phyloP scores from a whole-genome alignment of 2,329 filamentous ascomycete species.

The Celoporthe dispersa region DNA sequence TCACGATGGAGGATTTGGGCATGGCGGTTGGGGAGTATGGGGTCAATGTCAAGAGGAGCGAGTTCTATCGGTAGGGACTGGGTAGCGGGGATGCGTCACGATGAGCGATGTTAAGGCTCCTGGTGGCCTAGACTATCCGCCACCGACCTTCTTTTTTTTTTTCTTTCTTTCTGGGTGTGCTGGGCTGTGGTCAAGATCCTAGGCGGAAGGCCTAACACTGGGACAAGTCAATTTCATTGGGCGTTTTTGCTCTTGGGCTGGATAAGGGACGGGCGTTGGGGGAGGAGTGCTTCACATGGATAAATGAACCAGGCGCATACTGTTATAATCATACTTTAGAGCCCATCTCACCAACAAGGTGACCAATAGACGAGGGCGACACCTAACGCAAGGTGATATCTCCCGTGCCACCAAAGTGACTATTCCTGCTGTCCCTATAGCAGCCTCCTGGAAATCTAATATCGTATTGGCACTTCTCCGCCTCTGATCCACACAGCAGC shows the following conservation, averaged over 20 bases:
- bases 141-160: neutral
- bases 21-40: slow-evolving; percentile 99
- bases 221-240: neutral
- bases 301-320: neutral
- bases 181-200: neutral
- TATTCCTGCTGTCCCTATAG: neutral
- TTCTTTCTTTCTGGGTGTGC: neutral
- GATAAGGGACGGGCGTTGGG: neutral
- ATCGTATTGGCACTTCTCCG: neutral
- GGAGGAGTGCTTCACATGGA: neutral
- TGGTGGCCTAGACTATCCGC: neutral
- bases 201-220: neutral
- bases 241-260: neutral
- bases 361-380: neutral
- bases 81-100: neutral
- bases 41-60: slow-evolving; percentile 94
- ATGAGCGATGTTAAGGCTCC: neutral
- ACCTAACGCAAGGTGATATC: neutral
- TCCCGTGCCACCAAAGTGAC: neutral
- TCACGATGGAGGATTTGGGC: slow-evolving; percentile 98
- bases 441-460: neutral
- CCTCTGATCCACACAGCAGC: neutral
- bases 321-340: neutral
- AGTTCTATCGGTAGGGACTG: slow-evolving; percentile 80
- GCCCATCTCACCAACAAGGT: neutral